phyloP scores from a whole-genome alignment of 2,329 filamentous ascomycete species.

The Aspergillus calidoustus region DNA sequence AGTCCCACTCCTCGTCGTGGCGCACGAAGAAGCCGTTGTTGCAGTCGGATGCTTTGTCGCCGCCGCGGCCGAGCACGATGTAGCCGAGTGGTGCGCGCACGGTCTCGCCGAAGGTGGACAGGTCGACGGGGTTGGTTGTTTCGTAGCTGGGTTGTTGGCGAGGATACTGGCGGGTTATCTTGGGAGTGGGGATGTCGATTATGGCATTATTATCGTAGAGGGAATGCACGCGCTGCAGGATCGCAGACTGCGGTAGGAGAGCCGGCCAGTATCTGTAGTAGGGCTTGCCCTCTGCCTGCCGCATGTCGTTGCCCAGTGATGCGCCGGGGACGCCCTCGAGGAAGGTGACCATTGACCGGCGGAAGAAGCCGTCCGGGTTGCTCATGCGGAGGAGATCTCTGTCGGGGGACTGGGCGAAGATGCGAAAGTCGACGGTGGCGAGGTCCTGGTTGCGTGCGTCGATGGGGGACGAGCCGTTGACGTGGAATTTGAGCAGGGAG shows the following conservation, averaged over 20 bases:
- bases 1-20: no score
- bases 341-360: slow-evolving; percentile 7
- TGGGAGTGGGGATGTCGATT: slow-evolving; percentile 1
- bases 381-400: slow-evolving; percentile 5
- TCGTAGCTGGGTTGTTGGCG: slow-evolving; percentile 10
- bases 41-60: no score
- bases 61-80: no score
- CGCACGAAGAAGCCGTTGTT: no score
- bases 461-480: slow-evolving; percentile 2
- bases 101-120: not conserved
- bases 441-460: slow-evolving; percentile 10
- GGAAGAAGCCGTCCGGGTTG: slow-evolving; percentile 7
- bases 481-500: slow-evolving; percentile 9
- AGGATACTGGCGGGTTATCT: not conserved
- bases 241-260: slow-evolving; percentile 5
- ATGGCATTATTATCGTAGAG: not conserved
- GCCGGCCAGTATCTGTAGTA: slow-evolving; percentile 16
- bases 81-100: no score
- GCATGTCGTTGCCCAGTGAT: slow-evolving; percentile 15
- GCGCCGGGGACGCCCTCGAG: slow-evolving; percentile 5
- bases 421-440: slow-evolving; percentile 7
- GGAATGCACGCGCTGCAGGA: slow-evolving; percentile 3
- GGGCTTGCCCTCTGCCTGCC: slow-evolving; percentile 11
- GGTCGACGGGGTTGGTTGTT: slow-evolving; percentile 9
- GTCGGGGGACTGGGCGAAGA: slow-evolving; percentile 12